Conservation (phyloP, 2,329 filamentous ascomycete species). For the Nannizzia gypsea region DNA sequence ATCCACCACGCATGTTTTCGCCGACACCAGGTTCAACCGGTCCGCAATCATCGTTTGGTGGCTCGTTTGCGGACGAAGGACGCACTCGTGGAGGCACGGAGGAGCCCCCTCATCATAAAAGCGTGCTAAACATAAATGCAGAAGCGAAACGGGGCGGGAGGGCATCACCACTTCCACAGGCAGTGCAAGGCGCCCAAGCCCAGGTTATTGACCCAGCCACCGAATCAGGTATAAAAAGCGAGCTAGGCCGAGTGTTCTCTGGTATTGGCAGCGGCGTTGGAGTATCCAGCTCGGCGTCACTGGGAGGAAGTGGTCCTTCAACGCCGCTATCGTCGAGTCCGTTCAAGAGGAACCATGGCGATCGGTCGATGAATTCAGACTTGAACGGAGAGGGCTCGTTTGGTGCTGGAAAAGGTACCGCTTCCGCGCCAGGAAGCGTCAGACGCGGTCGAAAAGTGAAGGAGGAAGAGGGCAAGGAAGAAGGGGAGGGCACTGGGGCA, state of each 20-base stretch:
- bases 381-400: constrained; percentile 1
- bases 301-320: constrained; percentile 39
- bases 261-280: constrained; percentile 68
- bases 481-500: constrained; percentile 54
- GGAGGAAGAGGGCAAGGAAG: constrained; percentile 58
- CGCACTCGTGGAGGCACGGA: constrained; percentile 39
- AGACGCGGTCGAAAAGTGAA: constrained; percentile 58
- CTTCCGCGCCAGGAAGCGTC: constrained; percentile 31
- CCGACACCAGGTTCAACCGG: constrained; percentile 24
- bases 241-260: constrained; percentile 89
- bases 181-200: constrained; percentile 85
- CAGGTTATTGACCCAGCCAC: constrained; percentile 73
- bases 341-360: constrained; percentile 38
- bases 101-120: constrained; percentile 50
- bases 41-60: constrained; percentile 9
- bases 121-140: constrained; percentile 57
- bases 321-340: constrained; percentile 45
- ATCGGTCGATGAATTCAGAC: constrained; percentile 5
- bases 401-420: constrained; percentile 2
- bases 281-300: constrained; percentile 38
- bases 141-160: constrained; percentile 74
- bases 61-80: constrained; percentile 21
- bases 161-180: constrained; percentile 79
- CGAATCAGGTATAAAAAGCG: constrained; percentile 84
- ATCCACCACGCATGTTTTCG: constrained; percentile 25